Evolutionary conservation across 1,284 basidiomycete genomes (phyloP).

Genomic region (Fistulina hepatica): DNA sequence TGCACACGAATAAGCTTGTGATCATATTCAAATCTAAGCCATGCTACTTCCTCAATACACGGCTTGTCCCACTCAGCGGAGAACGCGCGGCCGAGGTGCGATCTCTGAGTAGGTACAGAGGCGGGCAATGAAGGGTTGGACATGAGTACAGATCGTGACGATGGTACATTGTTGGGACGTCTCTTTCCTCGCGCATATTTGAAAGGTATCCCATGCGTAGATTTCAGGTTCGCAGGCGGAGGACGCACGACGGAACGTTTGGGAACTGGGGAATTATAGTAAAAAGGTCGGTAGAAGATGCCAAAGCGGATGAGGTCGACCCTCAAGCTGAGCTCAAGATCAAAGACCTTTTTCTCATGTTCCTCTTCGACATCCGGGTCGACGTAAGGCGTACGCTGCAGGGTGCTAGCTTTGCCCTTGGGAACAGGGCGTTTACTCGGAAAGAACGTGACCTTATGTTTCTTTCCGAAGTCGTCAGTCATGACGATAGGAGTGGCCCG

Average conservation of each 20-base stretch:
- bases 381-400: conserved; percentile 51
- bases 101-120: no score
- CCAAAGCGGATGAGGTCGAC: conserved; percentile 56
- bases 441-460: conserved; percentile 29
- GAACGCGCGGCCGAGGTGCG: no score
- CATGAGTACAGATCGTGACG: no score
- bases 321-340: conserved; percentile 37
- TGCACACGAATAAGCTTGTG: conserved; percentile 51
- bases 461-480: conserved; percentile 22
- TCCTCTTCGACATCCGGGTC: conserved; percentile 49
- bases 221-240: no score
- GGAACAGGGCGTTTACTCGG: conserved; percentile 16
- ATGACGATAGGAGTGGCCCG: conserved; percentile 26
- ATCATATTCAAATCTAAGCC: conserved; percentile 51
- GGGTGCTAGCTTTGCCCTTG: conserved; percentile 21
- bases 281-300: conserved; percentile 33
- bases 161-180: conserved; percentile 21
- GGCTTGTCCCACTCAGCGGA: conserved; percentile 52
- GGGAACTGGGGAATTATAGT: conserved; percentile 20
- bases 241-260: no score
- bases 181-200: no score
- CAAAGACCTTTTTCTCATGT: conserved; percentile 33
- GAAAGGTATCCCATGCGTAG: no score
- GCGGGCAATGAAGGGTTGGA: no score
- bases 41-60: conserved; percentile 35